These are phyloP conservation scores for Penicillium sp. DNA, from an alignment of 2,329 filamentous ascomycete genomes.

Conservation along the genomic window DNA sequence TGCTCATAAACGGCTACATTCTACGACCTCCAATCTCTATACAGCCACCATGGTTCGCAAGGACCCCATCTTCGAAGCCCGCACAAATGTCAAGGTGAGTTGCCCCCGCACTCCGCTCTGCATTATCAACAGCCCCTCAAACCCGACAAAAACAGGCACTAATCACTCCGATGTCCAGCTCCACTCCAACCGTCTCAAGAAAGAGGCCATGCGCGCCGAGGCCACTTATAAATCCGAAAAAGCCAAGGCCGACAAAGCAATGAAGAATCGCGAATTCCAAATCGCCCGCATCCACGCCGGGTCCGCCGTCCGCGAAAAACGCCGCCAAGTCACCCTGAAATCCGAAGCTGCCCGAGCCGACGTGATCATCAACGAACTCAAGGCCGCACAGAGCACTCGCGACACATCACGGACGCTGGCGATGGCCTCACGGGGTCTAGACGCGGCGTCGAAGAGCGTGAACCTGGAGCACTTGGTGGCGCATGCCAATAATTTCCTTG, in stretches of 20 bases:
- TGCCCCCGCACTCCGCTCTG: neutral
- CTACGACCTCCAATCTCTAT: neutral
- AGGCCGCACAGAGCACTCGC: constrained; percentile 49
- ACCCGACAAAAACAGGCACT: neutral
- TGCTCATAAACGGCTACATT: neutral
- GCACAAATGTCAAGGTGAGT: constrained; percentile 43
- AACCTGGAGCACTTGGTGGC: constrained; percentile 46
- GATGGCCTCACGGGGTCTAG: constrained; percentile 46
- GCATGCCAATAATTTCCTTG: constrained; percentile 45
- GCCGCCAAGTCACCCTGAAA: constrained; percentile 46
- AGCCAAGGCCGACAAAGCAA: constrained; percentile 48
- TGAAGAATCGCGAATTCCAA: constrained; percentile 50
- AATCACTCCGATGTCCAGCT: constrained; percentile 29
- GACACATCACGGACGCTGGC: constrained; percentile 48
- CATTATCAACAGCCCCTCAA: neutral
- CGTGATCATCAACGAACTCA: constrained; percentile 51
- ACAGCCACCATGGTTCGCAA: constrained; percentile 36
- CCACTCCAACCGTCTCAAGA: constrained; percentile 50
- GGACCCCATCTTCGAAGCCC: constrained; percentile 44
- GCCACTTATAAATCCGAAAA: constrained; percentile 49
- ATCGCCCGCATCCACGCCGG: constrained; percentile 51
- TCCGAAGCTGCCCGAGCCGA: constrained; percentile 49
- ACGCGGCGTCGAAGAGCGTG: constrained; percentile 46
- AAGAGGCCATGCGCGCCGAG: constrained; percentile 48
- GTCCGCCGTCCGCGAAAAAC: constrained; percentile 48